A percentile compares a stretch with the other conserved stretches of the same genome.
These are phyloP conservation scores for Dactylonectria estremocensis DNA, from an alignment of 2,329 filamentous ascomycete species.

Conservation along the genomic window DNA sequence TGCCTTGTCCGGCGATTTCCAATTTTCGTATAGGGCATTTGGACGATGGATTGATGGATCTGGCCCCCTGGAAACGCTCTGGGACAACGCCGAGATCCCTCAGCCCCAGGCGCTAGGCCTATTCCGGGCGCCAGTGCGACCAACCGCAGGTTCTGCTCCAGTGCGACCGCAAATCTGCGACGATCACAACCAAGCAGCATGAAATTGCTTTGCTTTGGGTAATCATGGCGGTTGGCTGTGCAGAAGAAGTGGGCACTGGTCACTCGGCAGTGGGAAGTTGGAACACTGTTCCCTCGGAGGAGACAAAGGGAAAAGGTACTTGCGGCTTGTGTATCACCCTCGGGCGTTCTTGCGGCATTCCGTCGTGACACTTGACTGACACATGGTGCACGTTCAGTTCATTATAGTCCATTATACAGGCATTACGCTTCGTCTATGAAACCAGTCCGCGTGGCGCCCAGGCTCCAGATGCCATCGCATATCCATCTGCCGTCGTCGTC, in stretches of 20 bases:
- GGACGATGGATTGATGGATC: neutral
- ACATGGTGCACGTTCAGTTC: neutral
- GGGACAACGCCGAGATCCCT: neutral
- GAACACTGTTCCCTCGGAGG: neutral
- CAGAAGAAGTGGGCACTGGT: neutral
- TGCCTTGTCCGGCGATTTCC: neutral
- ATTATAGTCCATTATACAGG: too few relatives aligned
- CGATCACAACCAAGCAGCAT: neutral
- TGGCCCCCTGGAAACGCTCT: neutral
- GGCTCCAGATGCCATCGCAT: slow-evolving; percentile 47
- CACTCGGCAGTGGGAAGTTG: too few relatives aligned
- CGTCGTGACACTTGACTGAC: neutral
- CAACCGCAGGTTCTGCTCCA: neutral
- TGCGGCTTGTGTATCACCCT: neutral
- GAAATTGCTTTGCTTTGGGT: neutral
- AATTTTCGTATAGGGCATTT: neutral
- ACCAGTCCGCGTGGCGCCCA: slow-evolving; percentile 41
- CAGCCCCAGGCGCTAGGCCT: neutral
- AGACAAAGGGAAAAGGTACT: neutral
- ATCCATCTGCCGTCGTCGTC: slow-evolving; percentile 40
- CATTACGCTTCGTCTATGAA: neutral
- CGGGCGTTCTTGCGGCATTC: neutral
- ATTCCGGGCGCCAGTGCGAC: neutral
- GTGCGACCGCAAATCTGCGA: neutral
- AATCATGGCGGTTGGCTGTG: neutral